These are phyloP conservation scores for Neoarthrinium moseri DNA, from an alignment of 2,329 filamentous ascomycete species.

Conservation along the genomic window DNA sequence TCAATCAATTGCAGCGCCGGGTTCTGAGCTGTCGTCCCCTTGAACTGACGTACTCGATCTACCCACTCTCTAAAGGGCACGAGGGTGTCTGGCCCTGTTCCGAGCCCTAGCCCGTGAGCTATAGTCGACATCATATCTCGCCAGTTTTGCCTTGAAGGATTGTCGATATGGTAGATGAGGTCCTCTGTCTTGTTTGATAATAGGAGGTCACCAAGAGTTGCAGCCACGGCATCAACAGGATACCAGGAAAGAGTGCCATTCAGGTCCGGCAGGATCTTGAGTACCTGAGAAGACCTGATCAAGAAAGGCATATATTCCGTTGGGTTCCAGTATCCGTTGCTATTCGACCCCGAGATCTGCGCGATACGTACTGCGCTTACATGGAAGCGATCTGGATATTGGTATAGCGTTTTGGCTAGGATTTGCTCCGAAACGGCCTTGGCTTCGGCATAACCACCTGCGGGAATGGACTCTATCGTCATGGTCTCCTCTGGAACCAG, in stretches of 20 bases:
- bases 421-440: slow-evolving; percentile 51
- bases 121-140: slow-evolving; percentile 18
- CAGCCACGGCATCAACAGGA: slow-evolving; percentile 38
- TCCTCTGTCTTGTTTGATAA: slow-evolving; percentile 1
- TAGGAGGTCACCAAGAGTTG: slow-evolving; percentile 9
- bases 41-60: slow-evolving; percentile 22
- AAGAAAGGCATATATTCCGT: slow-evolving; percentile 50
- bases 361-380: slow-evolving; percentile 43
- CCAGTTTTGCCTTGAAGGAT: slow-evolving; percentile 23
- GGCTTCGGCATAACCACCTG: slow-evolving; percentile 50
- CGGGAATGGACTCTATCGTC: slow-evolving; percentile 35
- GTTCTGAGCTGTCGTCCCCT: slow-evolving; percentile 26
- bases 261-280: slow-evolving; percentile 40
- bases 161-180: slow-evolving; percentile 18
- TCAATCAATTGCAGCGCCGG: slow-evolving; percentile 29
- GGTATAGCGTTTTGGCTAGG: slow-evolving; percentile 44
- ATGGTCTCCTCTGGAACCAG: slow-evolving; percentile 43
- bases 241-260: slow-evolving; percentile 41
- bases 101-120: slow-evolving; percentile 20
- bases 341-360: slow-evolving; percentile 51
- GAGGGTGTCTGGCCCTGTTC: slow-evolving; percentile 9
- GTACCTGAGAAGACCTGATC: slow-evolving; percentile 46
- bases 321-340: slow-evolving; percentile 53
- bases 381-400: slow-evolving; percentile 39
- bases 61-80: slow-evolving; percentile 28